A percentile compares a stretch with the other conserved stretches of the same genome.
These are phyloP conservation scores for Gymnopilus dilepis DNA, from an alignment of 768 basidiomycete species.

Conservation along the genomic window DNA sequence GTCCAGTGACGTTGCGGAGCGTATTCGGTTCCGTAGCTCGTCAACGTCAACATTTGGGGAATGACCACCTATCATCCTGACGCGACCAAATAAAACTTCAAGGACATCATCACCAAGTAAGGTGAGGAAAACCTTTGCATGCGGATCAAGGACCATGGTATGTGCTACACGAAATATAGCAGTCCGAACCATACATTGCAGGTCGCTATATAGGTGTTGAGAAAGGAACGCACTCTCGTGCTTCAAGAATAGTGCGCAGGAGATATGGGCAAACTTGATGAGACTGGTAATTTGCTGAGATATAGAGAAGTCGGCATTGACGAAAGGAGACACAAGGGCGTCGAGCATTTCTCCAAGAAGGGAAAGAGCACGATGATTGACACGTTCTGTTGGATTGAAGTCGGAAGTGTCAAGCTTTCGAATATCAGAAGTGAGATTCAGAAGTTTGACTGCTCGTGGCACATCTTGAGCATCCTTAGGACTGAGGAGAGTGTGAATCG, in stretches of 20 bases:
- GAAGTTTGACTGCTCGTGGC: constrained; percentile 35
- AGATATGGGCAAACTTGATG: constrained; percentile 30
- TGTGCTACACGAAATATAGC: constrained; percentile 28
- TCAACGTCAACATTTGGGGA: constrained; percentile 24
- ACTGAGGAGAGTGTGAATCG: constrained; percentile 28
- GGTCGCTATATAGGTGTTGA: constrained; percentile 35
- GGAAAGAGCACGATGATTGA: constrained; percentile 22
- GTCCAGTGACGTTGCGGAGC: too few species aligned
- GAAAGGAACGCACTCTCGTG: constrained; percentile 29
- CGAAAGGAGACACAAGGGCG: constrained; percentile 14
- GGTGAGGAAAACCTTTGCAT: constrained; percentile 24
- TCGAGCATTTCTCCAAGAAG: constrained; percentile 35
- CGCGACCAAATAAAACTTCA: constrained; percentile 32
- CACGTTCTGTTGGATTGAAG: constrained; percentile 24
- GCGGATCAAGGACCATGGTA: constrained; percentile 29
- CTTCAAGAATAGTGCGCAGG: constrained; percentile 13
- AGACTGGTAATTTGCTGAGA: constrained; percentile 30
- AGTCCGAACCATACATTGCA: constrained; percentile 35
- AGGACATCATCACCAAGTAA: constrained; percentile 34
- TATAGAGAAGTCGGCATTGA: constrained; percentile 14
- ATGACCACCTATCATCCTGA: constrained; percentile 32
- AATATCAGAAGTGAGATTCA: constrained; percentile 26
- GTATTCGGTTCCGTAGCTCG: too few species aligned
- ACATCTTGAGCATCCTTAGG: constrained; percentile 38
- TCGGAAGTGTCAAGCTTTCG: constrained; percentile 15